These are phyloP conservation scores for Acanthamoeba royreba DNA, from an alignment of 208 protist species.

Conservation along the genomic window DNA sequence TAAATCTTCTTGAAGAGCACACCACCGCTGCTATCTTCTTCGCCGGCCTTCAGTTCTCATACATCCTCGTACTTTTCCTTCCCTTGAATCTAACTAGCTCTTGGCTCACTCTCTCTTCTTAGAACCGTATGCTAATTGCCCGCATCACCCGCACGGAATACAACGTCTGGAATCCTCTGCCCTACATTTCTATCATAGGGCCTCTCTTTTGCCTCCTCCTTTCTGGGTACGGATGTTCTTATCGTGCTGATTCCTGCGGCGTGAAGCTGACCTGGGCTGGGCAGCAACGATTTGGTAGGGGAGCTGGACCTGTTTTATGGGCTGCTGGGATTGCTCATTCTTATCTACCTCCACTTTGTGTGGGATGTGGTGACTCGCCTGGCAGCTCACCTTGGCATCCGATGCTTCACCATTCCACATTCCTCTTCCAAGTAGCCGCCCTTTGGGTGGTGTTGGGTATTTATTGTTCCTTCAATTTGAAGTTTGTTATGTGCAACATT, in stretches of 20 bases:
- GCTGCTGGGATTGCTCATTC: not conserved
- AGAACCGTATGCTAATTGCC: conserved; percentile 42
- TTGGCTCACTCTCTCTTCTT: not conserved
- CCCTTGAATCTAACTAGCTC: not conserved
- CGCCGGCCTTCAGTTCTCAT: conserved; percentile 27
- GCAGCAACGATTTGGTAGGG: not conserved
- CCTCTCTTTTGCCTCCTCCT: not conserved
- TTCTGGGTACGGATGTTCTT: not conserved
- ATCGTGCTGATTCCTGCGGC: not conserved
- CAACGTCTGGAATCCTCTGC: conserved; percentile 41
- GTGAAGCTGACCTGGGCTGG: not conserved
- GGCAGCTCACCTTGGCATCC: conserved; percentile 14
- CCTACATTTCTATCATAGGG: not conserved
- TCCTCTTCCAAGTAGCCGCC: too few species aligned
- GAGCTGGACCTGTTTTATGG: conserved; percentile 21
- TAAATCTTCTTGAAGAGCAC: not conserved
- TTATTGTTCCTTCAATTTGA: too few species aligned
- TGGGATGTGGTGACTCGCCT: not conserved
- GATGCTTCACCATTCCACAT: conserved; percentile 40
- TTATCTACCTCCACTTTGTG: conserved; percentile 35
- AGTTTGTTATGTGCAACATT: too few species aligned
- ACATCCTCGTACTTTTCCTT: not conserved
- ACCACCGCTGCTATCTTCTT: conserved; percentile 26
- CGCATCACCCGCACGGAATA: conserved; percentile 46
- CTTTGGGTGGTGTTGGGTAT: too few species aligned